Evolutionary conservation across 2,329 filamentous ascomycete species (phyloP), one percentile per base, ranked within the genome.

Genomic region (Xylariomycetidae sp.): DNA sequence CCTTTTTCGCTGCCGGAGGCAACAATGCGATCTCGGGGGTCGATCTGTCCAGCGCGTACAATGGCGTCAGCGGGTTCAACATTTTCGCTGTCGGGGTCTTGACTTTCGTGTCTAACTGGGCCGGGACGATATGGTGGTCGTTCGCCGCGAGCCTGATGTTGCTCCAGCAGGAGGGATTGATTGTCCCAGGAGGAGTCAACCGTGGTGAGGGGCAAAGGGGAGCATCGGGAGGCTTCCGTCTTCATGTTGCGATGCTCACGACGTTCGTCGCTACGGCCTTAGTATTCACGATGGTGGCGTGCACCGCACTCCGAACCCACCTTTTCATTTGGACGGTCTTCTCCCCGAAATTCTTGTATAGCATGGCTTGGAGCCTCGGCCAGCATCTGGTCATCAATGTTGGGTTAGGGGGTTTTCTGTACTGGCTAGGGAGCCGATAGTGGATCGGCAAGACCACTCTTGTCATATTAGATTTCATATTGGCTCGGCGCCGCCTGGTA

Each of bases 251-350:
- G 1, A 49, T 85, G 25, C 58, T 85, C 49, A 94, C 88, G 1
- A 58, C 82, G 9, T 94, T 92, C 56, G 65, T 75, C 9, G 71
- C 82, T 1, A 65, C 67, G 1, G 78, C 77, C 43, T 60, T 85
- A 33, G 60, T 77, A 3, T 82, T 78, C 29, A 82, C 95, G 16
- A 96, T 96, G 90, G 76, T 73, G 10, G 88, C 90, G 12, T 98
- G 92, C 58, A 88, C 84, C 29, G 69, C 75, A 6, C 59, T 98
- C 53, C 70, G 90, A 46, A 87, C 85, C 19, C 92, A 98, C 67
- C 60, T 98, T 37, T 98, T 98, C 56, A 89, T 98, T 41, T 98
- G 92, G 92, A 96, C 90, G 1, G 92, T 98, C 9, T 98, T 98
- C 59, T 94, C 86, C 44, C 92, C 92, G 0, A 98, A 96, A 60